Evolutionary conservation across 2,329 filamentous ascomycete genomes (phyloP).

Genomic region (Parastagonospora nodorum): DNA sequence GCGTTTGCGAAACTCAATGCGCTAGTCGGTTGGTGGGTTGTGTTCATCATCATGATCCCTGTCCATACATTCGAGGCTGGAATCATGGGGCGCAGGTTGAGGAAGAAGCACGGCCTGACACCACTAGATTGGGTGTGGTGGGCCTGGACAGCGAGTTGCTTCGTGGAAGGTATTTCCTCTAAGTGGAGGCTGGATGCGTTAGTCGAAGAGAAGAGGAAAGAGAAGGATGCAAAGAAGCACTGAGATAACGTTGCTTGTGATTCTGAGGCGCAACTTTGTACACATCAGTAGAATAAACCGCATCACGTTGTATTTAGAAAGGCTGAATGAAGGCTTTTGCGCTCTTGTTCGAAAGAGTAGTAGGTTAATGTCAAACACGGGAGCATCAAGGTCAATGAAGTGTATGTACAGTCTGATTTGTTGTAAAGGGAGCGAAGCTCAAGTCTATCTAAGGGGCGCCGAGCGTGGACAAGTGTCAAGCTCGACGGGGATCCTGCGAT

Average conservation of each 20-base stretch:
- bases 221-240: conserved; percentile 43
- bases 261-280: too few relatives aligned
- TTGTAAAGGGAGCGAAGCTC: too few relatives aligned
- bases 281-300: too few relatives aligned
- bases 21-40: conserved; percentile 59
- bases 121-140: conserved; percentile 57
- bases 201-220: conserved; percentile 32
- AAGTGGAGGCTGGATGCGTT: conserved; percentile 47
- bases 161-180: conserved; percentile 59
- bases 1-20: conserved; percentile 63
- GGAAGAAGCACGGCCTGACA: conserved; percentile 56
- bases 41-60: conserved; percentile 64
- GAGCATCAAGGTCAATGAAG: too few relatives aligned
- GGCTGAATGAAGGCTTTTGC: too few relatives aligned
- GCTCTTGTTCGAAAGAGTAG: too few relatives aligned
- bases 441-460: too few relatives aligned
- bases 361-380: too few relatives aligned
- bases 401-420: too few relatives aligned
- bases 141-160: conserved; percentile 57
- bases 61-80: conserved; percentile 71
- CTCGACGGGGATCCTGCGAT: too few relatives aligned
- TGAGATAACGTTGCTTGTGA: conserved; percentile 3
- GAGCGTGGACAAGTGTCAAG: too few relatives aligned
- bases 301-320: too few relatives aligned
- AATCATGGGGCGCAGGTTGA: conserved; percentile 54